Conservation (phyloP, 768 basidiomycete species). For the Tephrocybe sp. region DNA sequence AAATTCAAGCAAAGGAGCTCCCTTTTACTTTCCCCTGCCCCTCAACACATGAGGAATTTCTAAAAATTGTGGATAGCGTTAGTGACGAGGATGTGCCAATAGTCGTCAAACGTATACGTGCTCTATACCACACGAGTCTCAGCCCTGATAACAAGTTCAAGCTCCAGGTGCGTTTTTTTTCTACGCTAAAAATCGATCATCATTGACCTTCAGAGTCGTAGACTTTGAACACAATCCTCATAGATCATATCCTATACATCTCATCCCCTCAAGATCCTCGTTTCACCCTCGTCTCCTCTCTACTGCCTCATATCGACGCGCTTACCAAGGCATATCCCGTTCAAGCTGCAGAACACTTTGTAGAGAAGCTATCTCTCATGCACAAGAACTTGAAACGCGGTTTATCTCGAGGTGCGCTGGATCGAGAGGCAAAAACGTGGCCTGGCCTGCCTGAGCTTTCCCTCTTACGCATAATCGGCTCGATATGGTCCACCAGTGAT, state of each 20-base stretch:
- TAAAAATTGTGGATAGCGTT: slow-evolving; percentile 75
- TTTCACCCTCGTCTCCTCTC: slow-evolving; percentile 57
- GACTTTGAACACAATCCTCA: slow-evolving; percentile 73
- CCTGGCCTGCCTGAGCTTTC: slow-evolving; percentile 82
- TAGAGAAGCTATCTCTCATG: slow-evolving; percentile 84
- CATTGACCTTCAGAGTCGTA: slow-evolving; percentile 26
- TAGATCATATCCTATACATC: slow-evolving; percentile 86
- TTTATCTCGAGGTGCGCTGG: slow-evolving; percentile 65
- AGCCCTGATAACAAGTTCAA: slow-evolving; percentile 89
- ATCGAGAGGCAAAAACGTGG: slow-evolving; percentile 76
- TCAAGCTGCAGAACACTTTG: slow-evolving; percentile 74
- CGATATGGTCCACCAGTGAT: slow-evolving; percentile 93
- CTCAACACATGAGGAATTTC: slow-evolving; percentile 80
- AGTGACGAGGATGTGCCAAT: slow-evolving; percentile 72
- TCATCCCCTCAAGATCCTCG: slow-evolving; percentile 63
- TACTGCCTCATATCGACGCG: slow-evolving; percentile 78
- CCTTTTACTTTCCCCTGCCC: slow-evolving; percentile 96
- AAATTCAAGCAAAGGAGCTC: slow-evolving; percentile 54
- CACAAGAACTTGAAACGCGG: slow-evolving; percentile 91
- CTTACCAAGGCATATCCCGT: slow-evolving; percentile 83
- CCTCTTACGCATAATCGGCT: slow-evolving; percentile 77
- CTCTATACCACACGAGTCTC: slow-evolving; percentile 91
- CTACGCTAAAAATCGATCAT: background rate
- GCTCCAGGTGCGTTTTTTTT: slow-evolving; percentile 64
- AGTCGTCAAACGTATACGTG: slow-evolving; percentile 88